Conservation (phyloP, 1,284 basidiomycete species). For the Cystobasidium pallidum region DNA sequence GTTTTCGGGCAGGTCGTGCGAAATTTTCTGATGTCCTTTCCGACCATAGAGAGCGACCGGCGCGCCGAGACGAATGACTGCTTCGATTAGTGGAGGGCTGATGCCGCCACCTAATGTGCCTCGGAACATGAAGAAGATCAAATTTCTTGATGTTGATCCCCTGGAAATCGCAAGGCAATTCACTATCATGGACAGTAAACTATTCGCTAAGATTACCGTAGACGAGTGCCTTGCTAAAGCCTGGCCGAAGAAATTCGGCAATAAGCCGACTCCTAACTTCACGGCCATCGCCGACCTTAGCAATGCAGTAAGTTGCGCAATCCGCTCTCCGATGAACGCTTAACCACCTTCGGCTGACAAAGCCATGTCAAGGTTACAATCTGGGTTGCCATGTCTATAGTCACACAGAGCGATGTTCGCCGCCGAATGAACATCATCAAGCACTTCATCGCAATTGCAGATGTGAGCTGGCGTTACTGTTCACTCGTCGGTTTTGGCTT, state of each 20-base stretch:
- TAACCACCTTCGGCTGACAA: background rate
- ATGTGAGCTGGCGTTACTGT: slow-evolving; percentile 64
- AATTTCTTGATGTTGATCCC: slow-evolving; percentile 84
- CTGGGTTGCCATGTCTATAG: slow-evolving; percentile 90
- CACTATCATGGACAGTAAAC: slow-evolving; percentile 84
- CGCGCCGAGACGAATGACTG: slow-evolving; percentile 33
- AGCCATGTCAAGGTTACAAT: slow-evolving; percentile 65
- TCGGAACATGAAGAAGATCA: slow-evolving; percentile 72
- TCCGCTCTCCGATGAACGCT: background rate
- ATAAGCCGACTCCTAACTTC: slow-evolving; percentile 67
- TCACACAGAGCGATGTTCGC: slow-evolving; percentile 82
- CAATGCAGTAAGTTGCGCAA: slow-evolving; percentile 69
- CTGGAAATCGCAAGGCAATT: slow-evolving; percentile 91
- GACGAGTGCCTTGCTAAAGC: slow-evolving; percentile 78
- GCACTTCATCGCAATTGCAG: slow-evolving; percentile 89
- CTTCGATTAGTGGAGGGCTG: slow-evolving; percentile 47
- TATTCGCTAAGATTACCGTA: slow-evolving; percentile 86
- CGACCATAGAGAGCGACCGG: slow-evolving; percentile 19
- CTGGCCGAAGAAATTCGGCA: slow-evolving; percentile 56
- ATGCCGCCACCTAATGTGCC: slow-evolving; percentile 76
- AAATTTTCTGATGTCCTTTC: background rate
- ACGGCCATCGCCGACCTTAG: slow-evolving; percentile 87
- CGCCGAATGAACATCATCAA: slow-evolving; percentile 80
- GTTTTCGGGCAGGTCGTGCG: too few species aligned
- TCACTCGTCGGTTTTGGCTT: slow-evolving; percentile 5